Conservation (phyloP, 441 rosid genomes). For the Rhodomyrtus psidioides region DNA sequence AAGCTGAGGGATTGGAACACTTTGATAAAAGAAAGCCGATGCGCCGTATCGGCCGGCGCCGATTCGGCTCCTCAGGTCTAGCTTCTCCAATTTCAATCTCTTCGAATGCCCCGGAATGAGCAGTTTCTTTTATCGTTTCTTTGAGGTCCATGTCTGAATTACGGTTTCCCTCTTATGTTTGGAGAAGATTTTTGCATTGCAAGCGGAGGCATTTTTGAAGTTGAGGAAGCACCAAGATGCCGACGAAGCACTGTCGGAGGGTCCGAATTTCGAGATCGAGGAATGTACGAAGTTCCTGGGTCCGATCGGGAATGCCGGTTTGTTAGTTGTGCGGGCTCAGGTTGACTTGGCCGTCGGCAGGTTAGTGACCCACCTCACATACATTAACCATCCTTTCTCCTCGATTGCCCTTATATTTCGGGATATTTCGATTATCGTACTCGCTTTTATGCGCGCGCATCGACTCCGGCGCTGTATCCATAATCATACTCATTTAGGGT, state of each 20-base stretch:
- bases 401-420: neutral
- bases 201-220: slow-evolving; percentile 83
- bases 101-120: neutral
- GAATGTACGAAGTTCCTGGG: slow-evolving; percentile 66
- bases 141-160: neutral
- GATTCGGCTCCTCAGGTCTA: slow-evolving; percentile 77
- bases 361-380: slow-evolving; percentile 23
- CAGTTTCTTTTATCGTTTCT: neutral
- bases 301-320: slow-evolving; percentile 57
- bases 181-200: slow-evolving; percentile 58
- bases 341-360: slow-evolving; percentile 81
- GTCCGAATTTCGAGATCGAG: slow-evolving; percentile 56
- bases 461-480: too few relatives aligned
- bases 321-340: slow-evolving; percentile 73
- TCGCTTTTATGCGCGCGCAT: neutral
- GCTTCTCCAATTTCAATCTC: neutral
- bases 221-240: slow-evolving; percentile 79
- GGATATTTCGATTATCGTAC: neutral
- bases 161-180: neutral
- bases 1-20: slow-evolving; percentile 66
- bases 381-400: neutral
- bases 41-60: slow-evolving; percentile 59
- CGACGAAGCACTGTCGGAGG: slow-evolving; percentile 34
- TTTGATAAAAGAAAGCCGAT: slow-evolving; percentile 40
- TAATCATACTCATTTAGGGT: too few relatives aligned